A percentile compares a stretch with the other conserved stretches of the same genome.
phyloP scores from a whole-genome alignment of 495 filamentous ascomycete species.

The Talaromyces thailandensis region DNA sequence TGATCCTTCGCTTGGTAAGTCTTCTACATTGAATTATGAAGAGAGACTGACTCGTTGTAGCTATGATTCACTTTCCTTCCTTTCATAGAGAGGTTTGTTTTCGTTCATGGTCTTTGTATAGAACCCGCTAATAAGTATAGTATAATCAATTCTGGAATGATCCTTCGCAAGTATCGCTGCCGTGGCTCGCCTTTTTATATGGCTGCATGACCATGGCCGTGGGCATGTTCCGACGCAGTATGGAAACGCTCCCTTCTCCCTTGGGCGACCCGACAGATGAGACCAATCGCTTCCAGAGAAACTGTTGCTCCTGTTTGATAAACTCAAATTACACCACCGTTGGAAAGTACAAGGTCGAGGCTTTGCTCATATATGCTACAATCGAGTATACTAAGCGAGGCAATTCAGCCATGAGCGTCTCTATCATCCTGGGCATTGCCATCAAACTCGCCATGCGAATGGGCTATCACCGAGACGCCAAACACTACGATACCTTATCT shows the following conservation, averaged over 20 bases:
- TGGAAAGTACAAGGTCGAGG: slow-evolving; percentile 25
- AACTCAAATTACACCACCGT: slow-evolving; percentile 26
- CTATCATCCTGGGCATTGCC: slow-evolving; percentile 27
- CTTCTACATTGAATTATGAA: background rate
- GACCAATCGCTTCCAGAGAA: slow-evolving; percentile 18
- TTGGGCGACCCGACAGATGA: slow-evolving; percentile 11
- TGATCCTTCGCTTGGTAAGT: slow-evolving; percentile 31
- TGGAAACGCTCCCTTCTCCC: slow-evolving; percentile 17
- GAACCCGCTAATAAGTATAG: slow-evolving; percentile 5
- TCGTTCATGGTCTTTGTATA: background rate
- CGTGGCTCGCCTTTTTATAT: slow-evolving; percentile 31
- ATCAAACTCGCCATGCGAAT: slow-evolving; percentile 34
- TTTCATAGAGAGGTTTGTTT: slow-evolving; percentile 24
- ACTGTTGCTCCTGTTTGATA: slow-evolving; percentile 23
- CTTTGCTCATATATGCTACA: slow-evolving; percentile 28
- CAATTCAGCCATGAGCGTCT: slow-evolving; percentile 27
- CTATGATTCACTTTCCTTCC: slow-evolving; percentile 34
- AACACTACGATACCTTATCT: slow-evolving; percentile 27
- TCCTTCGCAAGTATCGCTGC: slow-evolving; percentile 21
- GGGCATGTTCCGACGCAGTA: slow-evolving; percentile 19
- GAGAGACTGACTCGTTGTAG: slow-evolving; percentile 9
- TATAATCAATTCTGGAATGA: slow-evolving; percentile 29
- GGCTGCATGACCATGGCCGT: slow-evolving; percentile 23
- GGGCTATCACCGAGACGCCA: slow-evolving; percentile 38
- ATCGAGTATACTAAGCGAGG: slow-evolving; percentile 26